Conservation (phyloP, 108 stramenopile genomes). For the Parietichytrium sp. region DNA sequence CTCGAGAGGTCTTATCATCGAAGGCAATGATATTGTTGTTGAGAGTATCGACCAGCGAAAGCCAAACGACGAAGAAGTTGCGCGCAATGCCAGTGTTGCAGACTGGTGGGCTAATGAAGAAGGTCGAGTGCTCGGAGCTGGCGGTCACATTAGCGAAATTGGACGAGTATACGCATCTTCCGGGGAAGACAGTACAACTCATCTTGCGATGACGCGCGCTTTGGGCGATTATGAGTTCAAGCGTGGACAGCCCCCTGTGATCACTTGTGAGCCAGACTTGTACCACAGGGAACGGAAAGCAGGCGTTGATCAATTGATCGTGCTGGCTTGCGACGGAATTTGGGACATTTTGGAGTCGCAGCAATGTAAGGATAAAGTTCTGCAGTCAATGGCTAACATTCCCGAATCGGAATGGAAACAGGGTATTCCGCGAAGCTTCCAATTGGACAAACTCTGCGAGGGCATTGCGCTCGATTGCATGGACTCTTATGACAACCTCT, state of each 20-base stretch:
- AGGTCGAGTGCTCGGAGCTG: neutral
- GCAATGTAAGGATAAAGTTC: neutral
- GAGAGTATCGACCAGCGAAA: neutral
- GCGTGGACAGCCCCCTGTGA: neutral
- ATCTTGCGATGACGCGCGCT: constrained; percentile 35
- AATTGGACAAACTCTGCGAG: neutral
- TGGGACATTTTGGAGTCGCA: neutral
- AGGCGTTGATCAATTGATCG: neutral
- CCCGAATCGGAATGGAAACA: too few relatives aligned
- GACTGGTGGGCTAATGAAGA: neutral
- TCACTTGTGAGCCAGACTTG: neutral
- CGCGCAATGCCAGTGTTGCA: neutral
- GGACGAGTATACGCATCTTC: neutral
- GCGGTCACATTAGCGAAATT: neutral
- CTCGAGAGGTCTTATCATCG: neutral
- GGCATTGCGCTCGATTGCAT: neutral
- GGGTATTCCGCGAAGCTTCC: neutral
- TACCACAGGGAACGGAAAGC: neutral
- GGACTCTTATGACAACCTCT: neutral
- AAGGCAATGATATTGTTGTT: neutral
- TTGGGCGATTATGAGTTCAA: constrained; percentile 16
- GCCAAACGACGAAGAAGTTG: neutral
- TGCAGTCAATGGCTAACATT: too few relatives aligned
- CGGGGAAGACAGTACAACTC: neutral
- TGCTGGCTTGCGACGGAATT: constrained; percentile 19